Base-by-base conservation (phyloP, 805 yeast species). In the Blastobotrys americana region DNA sequence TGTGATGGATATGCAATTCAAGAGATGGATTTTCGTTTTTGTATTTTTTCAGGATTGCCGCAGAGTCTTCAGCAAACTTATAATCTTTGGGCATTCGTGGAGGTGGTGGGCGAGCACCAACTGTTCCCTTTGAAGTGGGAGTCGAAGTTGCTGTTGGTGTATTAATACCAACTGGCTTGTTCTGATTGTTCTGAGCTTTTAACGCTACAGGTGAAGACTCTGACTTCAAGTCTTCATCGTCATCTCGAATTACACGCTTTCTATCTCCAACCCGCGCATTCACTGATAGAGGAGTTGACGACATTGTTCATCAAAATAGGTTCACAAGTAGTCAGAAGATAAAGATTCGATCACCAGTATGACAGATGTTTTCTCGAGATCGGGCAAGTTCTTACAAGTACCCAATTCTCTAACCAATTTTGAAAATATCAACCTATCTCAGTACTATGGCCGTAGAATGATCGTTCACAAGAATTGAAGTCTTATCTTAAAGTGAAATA, bases 1-100 rank as follows among this genome's bases (percentile, higher is more conserved):
- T 87, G 55, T 87, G 93, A 64, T 85, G 89, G 19, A 90, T 87
- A 57, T 90, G 97, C 56, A 90, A 81, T 52, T 80, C 95, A 47
- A 90, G 65, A 34, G 95, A 84, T 5, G 96, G 83, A 6, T 90
- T 84, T 49, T 75, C 76, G 45, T 77, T 76, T 52, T 82, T 80
- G 60, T 81, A 89, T 61, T 88, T 89, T 48, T 77, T 76, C 54
- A 93, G 63, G 5, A 93, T 72, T 41, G 81, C 85, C 46, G 77
- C 83, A 17, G 83, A 67, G 6, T 88, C 78, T 55, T 84, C 86
- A 8, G 82, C 78, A 43, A 64, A 64, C 33, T 50, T 47, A 45
- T 50, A 56, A 36, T 34, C 38, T 31, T 43, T 39, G n/a, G 42
- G 22, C 34, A 22, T 23, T 6, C 28, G 15, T 4, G 21, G 21